Conservation (phyloP, 1,139 yeast species). For the Diutina ranongensis region DNA sequence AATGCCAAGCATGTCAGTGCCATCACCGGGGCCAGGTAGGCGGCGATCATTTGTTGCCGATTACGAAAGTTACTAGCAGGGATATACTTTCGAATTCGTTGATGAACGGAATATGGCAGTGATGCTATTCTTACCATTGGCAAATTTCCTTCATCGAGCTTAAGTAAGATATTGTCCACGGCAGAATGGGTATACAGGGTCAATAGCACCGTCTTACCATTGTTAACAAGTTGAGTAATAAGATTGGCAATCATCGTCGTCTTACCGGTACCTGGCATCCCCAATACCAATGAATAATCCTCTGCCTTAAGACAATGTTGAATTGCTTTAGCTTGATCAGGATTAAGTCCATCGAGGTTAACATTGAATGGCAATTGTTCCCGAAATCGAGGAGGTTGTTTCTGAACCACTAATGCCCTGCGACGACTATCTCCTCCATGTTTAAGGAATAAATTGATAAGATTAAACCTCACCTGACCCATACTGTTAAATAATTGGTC, state of each 20-base stretch:
- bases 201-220: conserved; percentile 57
- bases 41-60: neutral
- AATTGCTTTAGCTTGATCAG: conserved; percentile 63
- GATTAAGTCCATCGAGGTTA: conserved; percentile 30
- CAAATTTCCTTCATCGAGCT: conserved; percentile 29
- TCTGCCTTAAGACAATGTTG: conserved; percentile 49
- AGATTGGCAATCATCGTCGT: conserved; percentile 82
- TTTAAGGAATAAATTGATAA: conserved; percentile 51
- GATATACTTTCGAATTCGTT: conserved; percentile 28
- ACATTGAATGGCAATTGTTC: conserved; percentile 10
- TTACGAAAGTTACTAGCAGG: neutral
- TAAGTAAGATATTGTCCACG: conserved; percentile 80
- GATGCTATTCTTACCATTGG: neutral
- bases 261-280: conserved; percentile 99
- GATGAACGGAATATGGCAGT: conserved; percentile 45
- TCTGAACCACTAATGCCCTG: conserved; percentile 53
- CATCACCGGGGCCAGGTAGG: conserved; percentile 46
- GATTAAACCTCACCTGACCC: conserved; percentile 64
- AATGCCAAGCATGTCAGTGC: conserved; percentile 86
- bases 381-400: conserved; percentile 26
- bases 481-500: conserved; percentile 72
- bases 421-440: conserved; percentile 38
- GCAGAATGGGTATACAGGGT: conserved; percentile 94
- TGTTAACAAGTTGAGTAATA: conserved; percentile 45
- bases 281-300: conserved; percentile 74